Percentiles rank a stretch among this genome's conserved stretches.
These are phyloP conservation scores for Globisporangium acanthophoron DNA, from an alignment of 352 stramenopile species.

Conservation along the genomic window DNA sequence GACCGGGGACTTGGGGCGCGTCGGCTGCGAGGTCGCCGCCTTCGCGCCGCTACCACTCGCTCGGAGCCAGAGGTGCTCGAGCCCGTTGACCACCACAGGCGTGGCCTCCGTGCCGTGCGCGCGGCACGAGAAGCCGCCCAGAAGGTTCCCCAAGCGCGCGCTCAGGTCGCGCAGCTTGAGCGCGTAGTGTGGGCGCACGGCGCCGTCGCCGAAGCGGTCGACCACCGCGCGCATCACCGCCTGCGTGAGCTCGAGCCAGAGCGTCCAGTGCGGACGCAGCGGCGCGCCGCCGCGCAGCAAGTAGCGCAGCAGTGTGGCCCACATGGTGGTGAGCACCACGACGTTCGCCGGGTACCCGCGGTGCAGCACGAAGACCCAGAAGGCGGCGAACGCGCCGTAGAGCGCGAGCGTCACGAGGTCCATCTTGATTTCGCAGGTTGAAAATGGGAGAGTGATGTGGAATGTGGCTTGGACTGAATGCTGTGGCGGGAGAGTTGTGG, in stretches of 20 bases:
- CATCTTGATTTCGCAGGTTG: too few species aligned
- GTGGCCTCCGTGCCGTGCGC: constrained; percentile 15
- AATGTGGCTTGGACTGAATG: too few species aligned
- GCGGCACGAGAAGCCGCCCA: constrained; percentile 18
- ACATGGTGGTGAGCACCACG: constrained; percentile 3
- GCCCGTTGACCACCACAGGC: constrained; percentile 23
- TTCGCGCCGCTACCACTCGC: background rate
- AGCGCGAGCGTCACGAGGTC: constrained; percentile 1
- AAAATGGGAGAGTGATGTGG: too few species aligned
- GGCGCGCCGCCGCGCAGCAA: constrained; percentile 3
- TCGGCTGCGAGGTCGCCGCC: background rate
- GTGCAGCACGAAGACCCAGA: constrained; percentile 1
- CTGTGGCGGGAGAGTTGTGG: too few species aligned
- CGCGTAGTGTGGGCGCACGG: constrained; percentile 11
- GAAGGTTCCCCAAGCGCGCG: constrained; percentile 16
- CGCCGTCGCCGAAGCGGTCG: constrained; percentile 14
- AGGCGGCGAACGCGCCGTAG: constrained; percentile 1
- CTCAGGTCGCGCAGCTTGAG: constrained; percentile 19
- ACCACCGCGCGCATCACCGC: constrained; percentile 14
- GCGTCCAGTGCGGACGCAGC: constrained; percentile 24
- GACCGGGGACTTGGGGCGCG: constrained; percentile 2
- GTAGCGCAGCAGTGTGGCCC: background rate
- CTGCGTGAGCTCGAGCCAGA: constrained; percentile 28
- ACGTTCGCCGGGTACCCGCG: constrained; percentile 8
- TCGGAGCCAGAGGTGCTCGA: constrained; percentile 43